Percentiles rank a stretch among this genome's conserved stretches.
Conservation (phyloP, 139 green algal genomes). For the Chlamydomonas asymmetrica region DNA sequence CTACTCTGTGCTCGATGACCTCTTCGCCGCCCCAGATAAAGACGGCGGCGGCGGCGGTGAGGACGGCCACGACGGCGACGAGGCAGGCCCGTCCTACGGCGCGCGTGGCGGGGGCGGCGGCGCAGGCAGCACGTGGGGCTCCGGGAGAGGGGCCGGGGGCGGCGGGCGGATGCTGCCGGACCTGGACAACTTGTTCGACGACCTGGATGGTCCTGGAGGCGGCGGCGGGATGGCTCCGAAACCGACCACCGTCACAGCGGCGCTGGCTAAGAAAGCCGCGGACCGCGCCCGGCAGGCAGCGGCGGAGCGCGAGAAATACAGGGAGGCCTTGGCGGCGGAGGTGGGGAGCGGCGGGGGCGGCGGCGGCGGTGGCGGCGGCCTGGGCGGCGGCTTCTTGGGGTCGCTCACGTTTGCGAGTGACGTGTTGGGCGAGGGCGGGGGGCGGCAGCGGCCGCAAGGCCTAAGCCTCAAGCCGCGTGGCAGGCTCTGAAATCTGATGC, state of each 20-base stretch:
- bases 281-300: conserved; percentile 3
- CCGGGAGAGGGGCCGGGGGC: background rate
- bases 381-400: conserved; percentile 12
- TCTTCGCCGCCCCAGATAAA: conserved; percentile 23
- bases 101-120: background rate
- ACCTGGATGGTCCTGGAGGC: background rate
- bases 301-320: conserved; percentile 4
- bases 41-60: background rate
- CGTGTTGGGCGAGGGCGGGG: background rate
- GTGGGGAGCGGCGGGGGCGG: background rate
- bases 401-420: conserved; percentile 16
- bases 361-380: background rate
- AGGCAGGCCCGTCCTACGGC: background rate
- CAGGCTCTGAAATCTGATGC: too few species aligned
- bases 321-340: conserved; percentile 30
- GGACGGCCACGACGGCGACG: background rate
- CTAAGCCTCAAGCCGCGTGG: conserved; percentile 4
- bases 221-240: background rate
- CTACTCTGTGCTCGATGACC: conserved; percentile 72
- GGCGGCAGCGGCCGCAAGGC: background rate
- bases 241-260: background rate
- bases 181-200: background rate
- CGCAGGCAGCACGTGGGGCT: background rate
- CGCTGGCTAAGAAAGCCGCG: conserved; percentile 1
- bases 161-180: background rate